Evolutionary conservation across 352 stramenopile species (phyloP).

Genomic region (Globisporangium recalcitrans): DNA sequence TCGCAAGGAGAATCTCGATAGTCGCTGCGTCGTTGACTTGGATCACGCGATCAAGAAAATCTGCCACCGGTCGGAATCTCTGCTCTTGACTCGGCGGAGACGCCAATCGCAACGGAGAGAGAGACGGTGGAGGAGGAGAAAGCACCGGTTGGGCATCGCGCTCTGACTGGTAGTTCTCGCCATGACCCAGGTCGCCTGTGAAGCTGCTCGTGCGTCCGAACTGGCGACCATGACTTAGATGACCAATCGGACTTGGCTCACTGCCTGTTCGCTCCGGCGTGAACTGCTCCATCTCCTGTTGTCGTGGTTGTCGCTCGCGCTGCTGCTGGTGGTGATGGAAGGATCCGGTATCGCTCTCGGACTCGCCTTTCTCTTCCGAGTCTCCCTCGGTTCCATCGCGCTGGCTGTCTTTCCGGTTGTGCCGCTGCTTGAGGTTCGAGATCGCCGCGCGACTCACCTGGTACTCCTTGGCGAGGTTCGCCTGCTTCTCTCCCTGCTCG

Average conservation of each 20-base stretch:
- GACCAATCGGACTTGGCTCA: too few species aligned
- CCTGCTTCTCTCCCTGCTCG: conserved; percentile 53
- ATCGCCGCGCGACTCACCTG: conserved; percentile 61
- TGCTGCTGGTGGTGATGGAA: not conserved
- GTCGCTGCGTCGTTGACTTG: not conserved
- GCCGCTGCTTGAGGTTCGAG: conserved; percentile 61
- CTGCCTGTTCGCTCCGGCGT: too few species aligned
- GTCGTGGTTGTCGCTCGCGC: not conserved
- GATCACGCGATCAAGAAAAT: not conserved
- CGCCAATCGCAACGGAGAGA: not conserved
- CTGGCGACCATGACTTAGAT: not conserved
- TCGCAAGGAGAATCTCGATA: not conserved
- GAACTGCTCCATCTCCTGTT: not conserved
- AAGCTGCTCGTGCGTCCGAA: not conserved
- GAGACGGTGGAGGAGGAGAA: not conserved
- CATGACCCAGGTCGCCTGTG: not conserved
- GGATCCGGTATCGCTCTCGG: not conserved
- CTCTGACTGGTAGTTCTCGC: not conserved
- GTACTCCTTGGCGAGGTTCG: conserved; percentile 58
- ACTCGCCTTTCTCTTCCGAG: not conserved
- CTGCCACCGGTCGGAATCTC: too few species aligned
- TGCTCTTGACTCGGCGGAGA: not conserved
- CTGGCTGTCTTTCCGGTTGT: conserved; percentile 15
- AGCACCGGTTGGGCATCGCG: not conserved
- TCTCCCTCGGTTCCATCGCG: not conserved